phyloP scores from a whole-genome alignment of 139 green algal species.

The Chlorella sp. region DNA sequence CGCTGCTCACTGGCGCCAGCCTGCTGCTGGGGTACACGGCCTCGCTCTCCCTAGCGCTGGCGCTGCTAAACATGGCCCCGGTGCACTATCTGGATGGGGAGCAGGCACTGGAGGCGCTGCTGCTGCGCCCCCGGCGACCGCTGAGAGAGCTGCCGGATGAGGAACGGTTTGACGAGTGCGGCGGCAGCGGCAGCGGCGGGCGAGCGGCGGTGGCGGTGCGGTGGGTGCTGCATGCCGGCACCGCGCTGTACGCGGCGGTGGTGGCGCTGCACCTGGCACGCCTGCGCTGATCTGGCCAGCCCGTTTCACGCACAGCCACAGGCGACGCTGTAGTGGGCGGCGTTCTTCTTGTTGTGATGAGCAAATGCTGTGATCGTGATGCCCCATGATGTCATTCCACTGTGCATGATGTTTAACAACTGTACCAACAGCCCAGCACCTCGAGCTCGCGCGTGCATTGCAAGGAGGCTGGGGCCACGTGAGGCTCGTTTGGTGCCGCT shows the following conservation, averaged over 20 bases:
- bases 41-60: constrained; percentile 52
- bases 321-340: too few species aligned
- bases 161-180: not conserved
- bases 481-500: too few species aligned
- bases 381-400: too few species aligned
- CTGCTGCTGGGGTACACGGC: constrained; percentile 53
- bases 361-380: too few species aligned
- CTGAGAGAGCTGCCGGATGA: not conserved
- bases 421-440: too few species aligned
- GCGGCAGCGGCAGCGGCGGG: not conserved
- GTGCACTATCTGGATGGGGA: constrained; percentile 57
- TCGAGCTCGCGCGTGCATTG: too few species aligned
- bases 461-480: too few species aligned
- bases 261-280: constrained; percentile 8
- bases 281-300: not conserved
- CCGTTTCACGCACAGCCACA: not conserved
- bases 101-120: constrained; percentile 32
- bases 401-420: too few species aligned
- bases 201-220: not conserved
- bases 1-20: not conserved
- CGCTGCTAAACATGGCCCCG: constrained; percentile 62
- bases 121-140: not conserved
- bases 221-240: constrained; percentile 29
- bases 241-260: not conserved
- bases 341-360: too few species aligned